Conservation (phyloP, 805 yeast genomes). For the Saccharomycopsis sp. region DNA sequence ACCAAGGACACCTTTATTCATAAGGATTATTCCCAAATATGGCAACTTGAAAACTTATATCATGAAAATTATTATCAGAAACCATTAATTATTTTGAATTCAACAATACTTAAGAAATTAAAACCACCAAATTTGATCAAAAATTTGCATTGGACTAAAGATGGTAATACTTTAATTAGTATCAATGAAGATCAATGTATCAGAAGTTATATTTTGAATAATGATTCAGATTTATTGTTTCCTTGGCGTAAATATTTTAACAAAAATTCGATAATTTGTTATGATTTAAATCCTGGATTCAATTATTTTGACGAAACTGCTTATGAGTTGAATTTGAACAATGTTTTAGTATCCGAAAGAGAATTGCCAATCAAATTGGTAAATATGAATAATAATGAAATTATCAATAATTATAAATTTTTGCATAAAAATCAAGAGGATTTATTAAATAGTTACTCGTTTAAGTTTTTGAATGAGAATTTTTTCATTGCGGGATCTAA, state of each 20-base stretch:
- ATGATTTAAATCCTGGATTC: conserved; percentile 27
- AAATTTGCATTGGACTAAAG: conserved; percentile 28
- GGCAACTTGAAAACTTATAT: too few relatives aligned
- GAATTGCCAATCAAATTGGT: conserved; percentile 29
- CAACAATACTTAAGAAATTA: conserved; percentile 1
- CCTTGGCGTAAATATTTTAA: conserved; percentile 29
- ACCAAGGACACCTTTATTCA: too few relatives aligned
- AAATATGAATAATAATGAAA: conserved; percentile 16
- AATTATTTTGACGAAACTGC: conserved; percentile 23
- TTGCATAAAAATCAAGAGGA: conserved; percentile 26
- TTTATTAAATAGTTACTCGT: conserved; percentile 24
- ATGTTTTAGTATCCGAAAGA: conserved; percentile 23
- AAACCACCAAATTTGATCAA: conserved; percentile 10
- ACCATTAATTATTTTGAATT: too few relatives aligned
- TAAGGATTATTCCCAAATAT: too few relatives aligned
- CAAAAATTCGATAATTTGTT: conserved; percentile 24
- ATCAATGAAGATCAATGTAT: conserved; percentile 29
- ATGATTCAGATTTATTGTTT: conserved; percentile 17
- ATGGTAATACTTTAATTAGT: conserved; percentile 29
- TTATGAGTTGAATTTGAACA: conserved; percentile 19
- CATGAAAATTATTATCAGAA: too few relatives aligned
- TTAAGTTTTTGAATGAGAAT: conserved; percentile 20
- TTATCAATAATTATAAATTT: conserved; percentile 23
- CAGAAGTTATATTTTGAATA: conserved; percentile 25
- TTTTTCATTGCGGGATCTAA: conserved; percentile 27